These are phyloP conservation scores for Dioscorea zingiberensis DNA, from an alignment of 106 monocot genomes.

Conservation along the genomic window DNA sequence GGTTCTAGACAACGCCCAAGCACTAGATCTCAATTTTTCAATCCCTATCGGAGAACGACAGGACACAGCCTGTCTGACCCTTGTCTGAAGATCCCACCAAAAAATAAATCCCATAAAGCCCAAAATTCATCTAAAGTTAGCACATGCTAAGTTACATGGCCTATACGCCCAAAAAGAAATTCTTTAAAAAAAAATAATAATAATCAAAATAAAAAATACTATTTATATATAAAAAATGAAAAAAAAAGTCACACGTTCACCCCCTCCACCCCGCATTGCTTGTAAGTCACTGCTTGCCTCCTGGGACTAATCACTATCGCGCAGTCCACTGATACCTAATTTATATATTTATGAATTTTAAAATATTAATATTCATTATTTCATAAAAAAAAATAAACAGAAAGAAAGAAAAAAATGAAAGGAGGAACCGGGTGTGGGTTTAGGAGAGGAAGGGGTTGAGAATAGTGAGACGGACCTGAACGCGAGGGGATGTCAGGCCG, in stretches of 20 bases:
- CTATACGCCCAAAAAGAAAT: too few relatives aligned
- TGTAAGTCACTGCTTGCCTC: constrained; percentile 66
- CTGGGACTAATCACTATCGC: constrained; percentile 74
- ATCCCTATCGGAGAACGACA: too few relatives aligned
- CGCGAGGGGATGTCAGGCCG: constrained; percentile 66
- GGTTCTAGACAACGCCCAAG: too few relatives aligned
- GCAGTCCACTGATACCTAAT: constrained; percentile 76
- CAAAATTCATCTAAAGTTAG: too few relatives aligned
- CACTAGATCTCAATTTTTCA: too few relatives aligned
- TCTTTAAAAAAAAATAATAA: background rate
- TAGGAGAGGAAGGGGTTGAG: too few relatives aligned
- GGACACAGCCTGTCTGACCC: too few relatives aligned
- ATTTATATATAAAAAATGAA: background rate
- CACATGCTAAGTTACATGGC: too few relatives aligned
- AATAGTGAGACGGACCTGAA: constrained; percentile 32
- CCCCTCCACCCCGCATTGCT: constrained; percentile 81
- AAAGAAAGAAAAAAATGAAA: constrained; percentile 4
- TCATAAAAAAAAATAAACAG: constrained; percentile 2
- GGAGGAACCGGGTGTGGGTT: background rate
- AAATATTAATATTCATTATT: background rate
- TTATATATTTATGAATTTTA: background rate
- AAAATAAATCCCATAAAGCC: too few relatives aligned
- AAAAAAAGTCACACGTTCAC: constrained; percentile 40
- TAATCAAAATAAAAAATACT: background rate
- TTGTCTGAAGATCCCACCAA: too few relatives aligned